Evolutionary conservation across 2,329 filamentous ascomycete species (phyloP).

Genomic region (Penicillium sp.): DNA sequence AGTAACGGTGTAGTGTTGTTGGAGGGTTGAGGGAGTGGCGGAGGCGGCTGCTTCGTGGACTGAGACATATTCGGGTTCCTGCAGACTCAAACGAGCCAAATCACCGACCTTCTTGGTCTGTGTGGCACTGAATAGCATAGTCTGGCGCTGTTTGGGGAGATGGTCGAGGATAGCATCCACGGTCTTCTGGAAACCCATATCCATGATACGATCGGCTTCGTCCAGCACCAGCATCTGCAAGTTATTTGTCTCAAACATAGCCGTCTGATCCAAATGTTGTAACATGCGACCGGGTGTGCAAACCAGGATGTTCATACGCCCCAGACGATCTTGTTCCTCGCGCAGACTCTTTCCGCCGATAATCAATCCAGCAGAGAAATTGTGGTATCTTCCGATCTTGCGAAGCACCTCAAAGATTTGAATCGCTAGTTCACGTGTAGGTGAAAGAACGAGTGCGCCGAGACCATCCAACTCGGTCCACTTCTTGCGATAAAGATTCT

Average conservation of each 20-base stretch:
- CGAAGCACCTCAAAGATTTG: conserved; percentile 95
- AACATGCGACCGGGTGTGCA: conserved; percentile 93
- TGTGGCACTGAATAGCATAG: conserved; percentile 91
- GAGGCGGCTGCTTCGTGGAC: conserved; percentile 80
- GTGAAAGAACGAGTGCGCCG: conserved; percentile 88
- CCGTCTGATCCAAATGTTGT: conserved; percentile 93
- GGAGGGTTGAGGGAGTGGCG: conserved; percentile 78
- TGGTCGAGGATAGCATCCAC: conserved; percentile 94
- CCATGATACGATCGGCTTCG: conserved; percentile 94
- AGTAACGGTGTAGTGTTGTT: conserved; percentile 88
- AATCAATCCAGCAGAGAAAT: conserved; percentile 87
- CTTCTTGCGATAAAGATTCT: conserved; percentile 84
- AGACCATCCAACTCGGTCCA: conserved; percentile 91
- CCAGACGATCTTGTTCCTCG: conserved; percentile 80
- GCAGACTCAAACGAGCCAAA: conserved; percentile 80
- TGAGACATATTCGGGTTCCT: conserved; percentile 90
- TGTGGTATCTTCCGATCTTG: conserved; percentile 84
- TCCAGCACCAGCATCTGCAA: conserved; percentile 91
- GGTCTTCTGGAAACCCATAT: conserved; percentile 91
- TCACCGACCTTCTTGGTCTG: conserved; percentile 95
- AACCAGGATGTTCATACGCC: conserved; percentile 94
- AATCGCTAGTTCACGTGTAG: conserved; percentile 90
- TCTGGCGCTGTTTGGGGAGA: conserved; percentile 80
- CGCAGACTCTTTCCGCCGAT: conserved; percentile 90
- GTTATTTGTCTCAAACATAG: conserved; percentile 84